Percentiles rank a stretch among this genome's conserved stretches.
Evolutionary conservation across 768 basidiomycete species (phyloP).

Genomic region (Lyophyllum atratum): DNA sequence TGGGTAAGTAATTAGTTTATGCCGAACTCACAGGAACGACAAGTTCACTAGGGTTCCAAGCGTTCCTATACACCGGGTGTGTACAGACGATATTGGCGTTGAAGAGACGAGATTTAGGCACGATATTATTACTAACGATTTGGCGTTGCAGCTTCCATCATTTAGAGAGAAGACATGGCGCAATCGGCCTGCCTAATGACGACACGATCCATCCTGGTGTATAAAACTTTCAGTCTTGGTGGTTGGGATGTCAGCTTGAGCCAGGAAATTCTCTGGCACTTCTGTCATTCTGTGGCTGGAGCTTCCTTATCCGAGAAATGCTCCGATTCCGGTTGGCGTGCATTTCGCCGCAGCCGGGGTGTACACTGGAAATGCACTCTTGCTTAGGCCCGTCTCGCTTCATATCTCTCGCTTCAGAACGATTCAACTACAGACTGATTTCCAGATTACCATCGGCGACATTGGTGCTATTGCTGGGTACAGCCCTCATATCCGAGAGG

Average conservation of each 20-base stretch:
- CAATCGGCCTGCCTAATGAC: slow-evolving; percentile 17
- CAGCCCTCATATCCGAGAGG: background rate
- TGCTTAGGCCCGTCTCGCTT: slow-evolving; percentile 46
- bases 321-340: slow-evolving; percentile 39
- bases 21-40: no score
- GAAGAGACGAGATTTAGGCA: no score
- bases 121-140: background rate
- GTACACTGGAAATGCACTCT: slow-evolving; percentile 58
- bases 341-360: slow-evolving; percentile 57
- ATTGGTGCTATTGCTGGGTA: slow-evolving; percentile 58
- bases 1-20: background rate
- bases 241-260: background rate
- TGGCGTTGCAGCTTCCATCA: slow-evolving; percentile 4
- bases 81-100: no score
- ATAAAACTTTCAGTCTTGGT: background rate
- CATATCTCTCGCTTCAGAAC: background rate
- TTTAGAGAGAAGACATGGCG: slow-evolving; percentile 18
- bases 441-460: slow-evolving; percentile 60
- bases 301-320: slow-evolving; percentile 6
- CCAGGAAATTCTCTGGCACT: background rate
- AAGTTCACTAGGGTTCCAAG: no score
- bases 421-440: background rate
- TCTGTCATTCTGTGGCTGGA: background rate
- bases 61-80: no score
- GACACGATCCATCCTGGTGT: slow-evolving; percentile 5